Base-by-base conservation (phyloP, 2,329 filamentous ascomycete species). In the Cytospora piceicola region DNA sequence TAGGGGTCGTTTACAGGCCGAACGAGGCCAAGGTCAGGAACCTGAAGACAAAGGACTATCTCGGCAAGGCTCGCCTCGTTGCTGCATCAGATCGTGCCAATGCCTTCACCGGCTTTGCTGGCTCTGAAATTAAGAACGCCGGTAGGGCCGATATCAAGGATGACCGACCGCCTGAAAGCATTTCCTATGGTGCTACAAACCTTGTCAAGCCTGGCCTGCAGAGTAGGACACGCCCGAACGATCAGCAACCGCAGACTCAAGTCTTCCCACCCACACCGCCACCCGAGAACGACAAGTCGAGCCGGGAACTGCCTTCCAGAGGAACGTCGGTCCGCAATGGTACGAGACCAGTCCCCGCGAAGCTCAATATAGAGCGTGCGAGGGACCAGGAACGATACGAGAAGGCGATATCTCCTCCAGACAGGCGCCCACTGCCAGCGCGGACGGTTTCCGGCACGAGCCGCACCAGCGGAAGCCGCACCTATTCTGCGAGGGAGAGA, bases 21-120 rank as follows among this genome's bases (percentile, higher is more conserved):
- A 98, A 97, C 75, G 94, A 96, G 73, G 94, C 95, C 69, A 99
- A 99, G 79, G 95, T 99, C 71, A 96, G 96, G 79, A 99, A 99
- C 74, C 82, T 99, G 73, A 97, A 97, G 82, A 92, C 93, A 27
- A 98, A 98, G 77, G 94, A 99, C 75, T 99, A 99, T 73, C 88
- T 99, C 4, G 95, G 95, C 68, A 97, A 97, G 78, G 93, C 95
- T n/a, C 88, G 93, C 67, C 83, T 99, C 39, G 92, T 99, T 11
- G 95, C 95, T 29, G 91, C 94, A 30, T 92, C 92, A 1, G 93
- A 96, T 73, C 85, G 90, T 63, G 81, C 85, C 69, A 94, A 94
- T 77, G 90, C 88, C 30, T 95, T 92, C 72, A 94, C 90, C 54
- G 92, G 92, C 54, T 94, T 94, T 76, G 83, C 90, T 68, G 92